Base-by-base conservation (phyloP, 495 filamentous ascomycete species). In the Penicillium pancosmium region DNA sequence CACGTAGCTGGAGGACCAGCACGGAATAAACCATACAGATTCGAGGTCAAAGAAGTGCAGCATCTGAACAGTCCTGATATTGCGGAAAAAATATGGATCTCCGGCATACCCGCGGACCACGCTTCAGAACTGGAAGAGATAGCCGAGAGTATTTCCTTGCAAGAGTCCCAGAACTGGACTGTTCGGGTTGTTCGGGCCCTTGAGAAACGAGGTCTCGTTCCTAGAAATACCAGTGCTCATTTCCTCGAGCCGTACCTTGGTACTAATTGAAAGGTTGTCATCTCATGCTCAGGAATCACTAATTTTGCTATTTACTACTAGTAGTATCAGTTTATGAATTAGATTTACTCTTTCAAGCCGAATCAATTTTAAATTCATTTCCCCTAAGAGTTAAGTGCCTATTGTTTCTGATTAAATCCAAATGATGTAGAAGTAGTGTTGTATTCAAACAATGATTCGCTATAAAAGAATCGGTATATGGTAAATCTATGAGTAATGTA, bases 401-500 rank as follows among this genome's bases (percentile, higher is more conserved):
- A 31, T 8, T 8, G 27, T 31, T 31, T 31, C 8, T 31, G 5
- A 31, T 31, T 7, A 8, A 31, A 31, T 31, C 8, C 8, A 6
- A 31, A 31, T 31, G 6, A 31, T 9, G 27, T 31, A 46, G 1
- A 34, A 55, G 6, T 44, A 27, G 16, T 50, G n/a, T 16, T 50
- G 47, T 19, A 51, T 10, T 51, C 8, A 1, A 54, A 50, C 36
- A 54, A 62, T 27, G 50, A 35, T 50, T 54, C 61, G 60, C 54
- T 66, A 55, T 31, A 54, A 61, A 57, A 41, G 56, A 56, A 55
- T 62, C 53, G 61, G 66, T 71, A 70, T 72, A 73, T 64, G 50
- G 63, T 61, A 66, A 59, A 55, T 70, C 57, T 64, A 62, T 59
- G 57, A 59, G 56, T 60, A 68, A 48, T 48, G 46, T 48, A 48